phyloP scores from a whole-genome alignment of 129 eudicot species.

The Escallonia rubra region DNA sequence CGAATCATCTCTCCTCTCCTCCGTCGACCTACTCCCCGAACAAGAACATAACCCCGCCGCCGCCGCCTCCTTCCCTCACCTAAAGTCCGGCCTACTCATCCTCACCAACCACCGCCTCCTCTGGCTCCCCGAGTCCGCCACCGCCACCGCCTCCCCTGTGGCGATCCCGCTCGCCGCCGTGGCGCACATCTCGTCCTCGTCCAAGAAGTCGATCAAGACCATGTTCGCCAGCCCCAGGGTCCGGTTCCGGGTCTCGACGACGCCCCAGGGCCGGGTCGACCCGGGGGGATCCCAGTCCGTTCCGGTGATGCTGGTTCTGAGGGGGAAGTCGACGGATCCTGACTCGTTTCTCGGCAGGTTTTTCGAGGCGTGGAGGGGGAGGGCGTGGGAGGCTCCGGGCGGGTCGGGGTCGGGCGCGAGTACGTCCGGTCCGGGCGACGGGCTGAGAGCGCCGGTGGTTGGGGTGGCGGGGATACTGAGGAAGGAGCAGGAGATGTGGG shows the following conservation, averaged over 20 bases:
- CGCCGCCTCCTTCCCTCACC: constrained; percentile 32
- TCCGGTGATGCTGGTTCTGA: constrained; percentile 54
- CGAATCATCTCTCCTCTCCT: constrained; percentile 61
- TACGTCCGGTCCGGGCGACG: constrained; percentile 31
- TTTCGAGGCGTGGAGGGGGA: constrained; percentile 80
- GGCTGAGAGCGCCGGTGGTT: constrained; percentile 71
- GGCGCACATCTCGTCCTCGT: constrained; percentile 47
- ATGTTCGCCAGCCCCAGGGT: constrained; percentile 84
- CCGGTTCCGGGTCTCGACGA: constrained; percentile 54
- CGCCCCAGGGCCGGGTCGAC: constrained; percentile 29
- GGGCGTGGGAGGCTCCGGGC: constrained; percentile 54
- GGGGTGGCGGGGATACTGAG: constrained; percentile 88
- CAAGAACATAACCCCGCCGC: constrained; percentile 50
- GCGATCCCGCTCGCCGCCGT: constrained; percentile 57
- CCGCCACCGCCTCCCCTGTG: constrained; percentile 17
- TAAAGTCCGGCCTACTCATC: constrained; percentile 58
- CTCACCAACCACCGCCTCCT: constrained; percentile 84
- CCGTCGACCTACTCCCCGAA: constrained; percentile 78
- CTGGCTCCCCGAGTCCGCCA: constrained; percentile 41
- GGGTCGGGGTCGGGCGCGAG: constrained; percentile 14
- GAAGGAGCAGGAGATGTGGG: constrained; percentile 99
- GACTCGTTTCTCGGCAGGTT: constrained; percentile 67
- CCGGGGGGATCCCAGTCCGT: constrained; percentile 25
- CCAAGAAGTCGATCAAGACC: constrained; percentile 66
- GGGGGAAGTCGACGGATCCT: constrained; percentile 60